Evolutionary conservation across 768 basidiomycete species (phyloP), one percentile per base, ranked within the genome.

Genomic region (Sarcodon sp.): DNA sequence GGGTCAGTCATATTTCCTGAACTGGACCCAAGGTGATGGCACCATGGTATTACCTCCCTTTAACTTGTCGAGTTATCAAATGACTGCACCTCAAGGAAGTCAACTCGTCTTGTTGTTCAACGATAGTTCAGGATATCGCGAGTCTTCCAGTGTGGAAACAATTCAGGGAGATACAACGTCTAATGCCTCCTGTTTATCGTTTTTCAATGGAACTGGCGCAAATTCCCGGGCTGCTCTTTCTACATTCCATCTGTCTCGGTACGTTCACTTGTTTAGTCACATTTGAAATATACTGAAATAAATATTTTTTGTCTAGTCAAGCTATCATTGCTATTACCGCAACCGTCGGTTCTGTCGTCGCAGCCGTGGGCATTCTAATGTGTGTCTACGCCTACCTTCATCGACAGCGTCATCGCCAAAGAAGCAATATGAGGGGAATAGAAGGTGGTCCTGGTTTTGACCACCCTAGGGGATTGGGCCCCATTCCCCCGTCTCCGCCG

Each of bases 71-170:
- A 63, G 62, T 1, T 81, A 73, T 51, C 51, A 60, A 16, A 65
- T 79, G 66, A 64, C 56, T 38, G 67, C 65, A 10, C 8, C 54
- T 8, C 62, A 64, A 2, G 67, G 65, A 9, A 53, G 59, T 10
- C 59, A 69, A 31, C 62, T 73, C 3, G 60, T 74, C 1, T 55
- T 83, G 39, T 53, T 75, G 34, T 61, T 77, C 43, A 63, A 68
- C 46, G 72, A 73, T 52, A 63, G 64, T 2, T 50, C 57, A 12
- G 65, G 62, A 1, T 60, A 69, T 47, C 58, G 52, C 27, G 65
- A 73, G 52, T 69, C 74, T 3, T 69, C 72, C 1, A 48, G 62
- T 16, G 58, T 77, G 27, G 54, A 77, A 11, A 66, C 67, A 6
- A 65, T 77, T 61, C 52, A 34, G 60, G 64, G 50, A 8, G 51